Base-by-base conservation (phyloP, 1,139 yeast genomes). In the Suhomyces chickasaworum region DNA sequence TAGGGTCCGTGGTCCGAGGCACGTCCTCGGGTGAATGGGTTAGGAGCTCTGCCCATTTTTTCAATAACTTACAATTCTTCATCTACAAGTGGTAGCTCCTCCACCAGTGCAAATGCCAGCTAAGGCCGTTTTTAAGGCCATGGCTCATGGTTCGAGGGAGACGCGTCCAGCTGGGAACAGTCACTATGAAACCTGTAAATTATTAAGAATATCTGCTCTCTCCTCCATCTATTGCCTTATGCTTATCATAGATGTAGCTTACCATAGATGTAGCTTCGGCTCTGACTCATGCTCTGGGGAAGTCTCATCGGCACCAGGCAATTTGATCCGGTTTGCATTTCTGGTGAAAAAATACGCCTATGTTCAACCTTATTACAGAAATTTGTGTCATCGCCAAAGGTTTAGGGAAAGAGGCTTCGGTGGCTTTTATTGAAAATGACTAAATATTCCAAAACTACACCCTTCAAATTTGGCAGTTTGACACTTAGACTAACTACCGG, bases 341-440 rank as follows among this genome's bases (percentile, higher is more conserved):
- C 4, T 33, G 23, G 13, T n/a, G n/a, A 37, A 35, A 38, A 38
- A 38, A 38, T 38, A 38, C 25, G 34, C 35, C 35, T 25, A 27
- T 15, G 17, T n/a, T 16, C 41, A 38, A 38, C 35, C 29, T 30
- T 18, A 30, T 12, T 25, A 3, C 29, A 6, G 29, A 13, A 6
- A 10, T 25, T 25, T 25, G 29, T 25, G 29, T 25, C 12, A 25
- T 6, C 3, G n/a, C 6, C 29, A n/a, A 10, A 20, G 22, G 22
- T 3, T 12, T 6, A 25, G 5, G 6, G 13, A 25, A 25, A 12
- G 29, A n/a, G n/a, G n/a, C n/a, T n/a, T n/a, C n/a, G n/a, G 29
- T 25, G 29, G 29, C 29, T 25, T 25, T 10, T 6, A 8, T 7
- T 13, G 12, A 25, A 13, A 7, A 25, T 6, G 6, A 6, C 29